Percentiles rank a stretch among this genome's conserved stretches.
Conservation (phyloP, 352 stramenopile species). For the Phytophthora hibernalis region DNA sequence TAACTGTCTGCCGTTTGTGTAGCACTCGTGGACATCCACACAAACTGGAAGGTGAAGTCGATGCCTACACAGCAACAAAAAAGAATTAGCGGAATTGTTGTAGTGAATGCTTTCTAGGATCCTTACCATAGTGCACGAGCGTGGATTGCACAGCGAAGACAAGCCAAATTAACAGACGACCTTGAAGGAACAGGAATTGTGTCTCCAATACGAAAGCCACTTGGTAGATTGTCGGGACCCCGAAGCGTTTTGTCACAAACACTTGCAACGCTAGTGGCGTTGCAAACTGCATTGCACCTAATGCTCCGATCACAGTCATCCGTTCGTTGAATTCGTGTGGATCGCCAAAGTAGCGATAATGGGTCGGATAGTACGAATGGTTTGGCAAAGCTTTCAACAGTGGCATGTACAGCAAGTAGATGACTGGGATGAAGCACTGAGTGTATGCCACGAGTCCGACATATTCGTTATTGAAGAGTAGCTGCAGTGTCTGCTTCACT, state of each 20-base stretch:
- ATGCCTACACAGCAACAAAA: not conserved
- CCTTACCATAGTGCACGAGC: constrained; percentile 29
- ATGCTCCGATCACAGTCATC: constrained; percentile 26
- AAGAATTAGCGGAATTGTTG: no score
- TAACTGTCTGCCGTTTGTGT: not conserved
- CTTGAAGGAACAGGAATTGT: constrained; percentile 42
- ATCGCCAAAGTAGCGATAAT: constrained; percentile 28
- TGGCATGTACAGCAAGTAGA: constrained; percentile 44
- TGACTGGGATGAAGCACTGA: constrained; percentile 20
- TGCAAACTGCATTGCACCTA: constrained; percentile 21
- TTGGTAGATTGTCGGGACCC: constrained; percentile 41
- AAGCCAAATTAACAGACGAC: constrained; percentile 43
- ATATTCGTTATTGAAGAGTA: constrained; percentile 55
- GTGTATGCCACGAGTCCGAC: constrained; percentile 40
- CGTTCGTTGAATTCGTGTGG: constrained; percentile 21
- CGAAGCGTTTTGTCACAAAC: constrained; percentile 32
- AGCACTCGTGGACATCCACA: constrained; percentile 2
- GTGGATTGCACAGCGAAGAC: constrained; percentile 36
- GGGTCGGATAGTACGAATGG: constrained; percentile 33
- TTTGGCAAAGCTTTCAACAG: constrained; percentile 34
- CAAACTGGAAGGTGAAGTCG: constrained; percentile 24
- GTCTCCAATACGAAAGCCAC: constrained; percentile 57
- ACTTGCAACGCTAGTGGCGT: constrained; percentile 26
- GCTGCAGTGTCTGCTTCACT: constrained; percentile 40
- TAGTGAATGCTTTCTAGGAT: not conserved